phyloP scores from a whole-genome alignment of 2,329 filamentous ascomycete genomes.

The Epichloe hybrida region DNA sequence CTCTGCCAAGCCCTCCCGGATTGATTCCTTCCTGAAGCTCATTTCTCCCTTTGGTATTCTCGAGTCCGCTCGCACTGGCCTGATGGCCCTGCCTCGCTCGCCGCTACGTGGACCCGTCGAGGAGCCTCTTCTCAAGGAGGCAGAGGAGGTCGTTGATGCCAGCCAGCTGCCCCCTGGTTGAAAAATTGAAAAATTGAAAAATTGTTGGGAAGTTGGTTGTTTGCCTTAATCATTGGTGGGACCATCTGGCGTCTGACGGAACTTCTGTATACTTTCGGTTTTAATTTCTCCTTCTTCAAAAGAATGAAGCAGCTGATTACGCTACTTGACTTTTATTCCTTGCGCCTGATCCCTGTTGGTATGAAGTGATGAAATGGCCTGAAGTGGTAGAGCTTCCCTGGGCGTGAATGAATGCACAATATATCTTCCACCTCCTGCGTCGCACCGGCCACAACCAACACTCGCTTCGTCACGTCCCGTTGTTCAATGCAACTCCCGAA shows the following conservation, averaged over 20 bases:
- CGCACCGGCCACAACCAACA: no score
- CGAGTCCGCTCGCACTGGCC: slow-evolving; percentile 85
- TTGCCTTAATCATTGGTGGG: neutral
- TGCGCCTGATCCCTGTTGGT: neutral
- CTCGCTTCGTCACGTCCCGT: no score
- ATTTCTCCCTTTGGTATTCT: slow-evolving; percentile 90
- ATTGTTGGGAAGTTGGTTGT: neutral
- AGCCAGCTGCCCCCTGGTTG: slow-evolving; percentile 93
- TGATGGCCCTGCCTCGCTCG: slow-evolving; percentile 93
- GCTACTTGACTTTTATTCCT: slow-evolving; percentile 6
- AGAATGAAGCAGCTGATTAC: slow-evolving; percentile 2
- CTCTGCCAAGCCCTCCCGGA: slow-evolving; percentile 83
- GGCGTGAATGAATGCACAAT: no score
- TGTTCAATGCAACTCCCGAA: no score
- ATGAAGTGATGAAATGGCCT: slow-evolving; percentile 29
- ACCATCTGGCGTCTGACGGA: slow-evolving; percentile 9
- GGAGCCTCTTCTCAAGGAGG: slow-evolving; percentile 62
- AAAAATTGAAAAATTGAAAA: no score
- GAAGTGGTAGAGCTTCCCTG: neutral
- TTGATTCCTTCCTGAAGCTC: slow-evolving; percentile 96
- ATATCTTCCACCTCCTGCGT: no score
- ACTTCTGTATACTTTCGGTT: slow-evolving; percentile 3
- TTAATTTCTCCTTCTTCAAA: neutral
- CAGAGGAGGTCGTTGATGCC: slow-evolving; percentile 86
- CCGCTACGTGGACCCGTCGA: slow-evolving; percentile 67